phyloP scores from a whole-genome alignment of 495 filamentous ascomycete species.

The Penicillium canescens region DNA sequence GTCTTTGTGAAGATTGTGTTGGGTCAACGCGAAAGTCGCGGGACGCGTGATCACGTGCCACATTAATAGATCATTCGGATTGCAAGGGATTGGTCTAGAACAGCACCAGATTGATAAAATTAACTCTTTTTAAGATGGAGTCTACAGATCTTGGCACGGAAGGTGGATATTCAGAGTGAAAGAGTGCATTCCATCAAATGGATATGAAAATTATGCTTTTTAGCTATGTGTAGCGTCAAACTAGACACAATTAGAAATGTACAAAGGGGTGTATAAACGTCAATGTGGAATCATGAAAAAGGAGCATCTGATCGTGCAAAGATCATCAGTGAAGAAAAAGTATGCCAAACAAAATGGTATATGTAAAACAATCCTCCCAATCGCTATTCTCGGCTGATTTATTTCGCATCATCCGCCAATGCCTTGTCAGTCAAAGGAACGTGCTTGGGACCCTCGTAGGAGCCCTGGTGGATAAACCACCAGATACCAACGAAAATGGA shows the following conservation, averaged over 20 bases:
- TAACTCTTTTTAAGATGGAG: neutral
- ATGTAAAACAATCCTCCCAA: conserved; percentile 8
- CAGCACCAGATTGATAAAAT: neutral
- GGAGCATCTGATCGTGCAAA: conserved; percentile 8
- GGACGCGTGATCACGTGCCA: conserved; percentile 24
- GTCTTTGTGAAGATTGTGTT: conserved; percentile 4
- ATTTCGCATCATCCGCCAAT: conserved; percentile 27
- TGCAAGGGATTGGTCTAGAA: neutral
- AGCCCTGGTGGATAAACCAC: conserved; percentile 39
- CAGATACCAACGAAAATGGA: conserved; percentile 44
- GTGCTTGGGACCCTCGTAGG: conserved; percentile 39
- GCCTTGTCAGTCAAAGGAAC: conserved; percentile 39
- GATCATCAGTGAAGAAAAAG: conserved; percentile 14
- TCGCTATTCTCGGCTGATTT: conserved; percentile 2
- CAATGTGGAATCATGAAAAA: conserved; percentile 11
- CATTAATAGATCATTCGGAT: neutral
- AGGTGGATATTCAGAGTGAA: neutral
- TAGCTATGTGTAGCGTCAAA: conserved; percentile 9
- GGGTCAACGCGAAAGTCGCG: conserved; percentile 12
- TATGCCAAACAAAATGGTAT: conserved; percentile 14
- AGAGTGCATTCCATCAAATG: neutral
- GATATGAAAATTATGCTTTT: conserved; percentile 4
- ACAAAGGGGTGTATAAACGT: conserved; percentile 14
- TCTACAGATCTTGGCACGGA: neutral
- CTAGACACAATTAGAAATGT: conserved; percentile 13